Conservation (phyloP, 306 rosid genomes). For the Prosopis cineraria region DNA sequence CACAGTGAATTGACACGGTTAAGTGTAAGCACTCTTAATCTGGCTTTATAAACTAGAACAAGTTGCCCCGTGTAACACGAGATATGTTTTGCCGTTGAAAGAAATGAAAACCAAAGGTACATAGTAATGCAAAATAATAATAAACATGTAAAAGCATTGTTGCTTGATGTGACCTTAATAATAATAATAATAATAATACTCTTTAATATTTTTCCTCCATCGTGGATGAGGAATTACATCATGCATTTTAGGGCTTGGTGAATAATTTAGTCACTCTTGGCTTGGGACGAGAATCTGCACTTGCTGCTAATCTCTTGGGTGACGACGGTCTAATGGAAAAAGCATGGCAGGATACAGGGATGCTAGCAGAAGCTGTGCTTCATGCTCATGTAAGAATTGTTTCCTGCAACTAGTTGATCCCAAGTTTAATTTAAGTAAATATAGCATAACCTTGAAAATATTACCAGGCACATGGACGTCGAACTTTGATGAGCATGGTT, state of each 20-base stretch:
- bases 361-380: constrained; percentile 98
- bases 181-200: too few species aligned
- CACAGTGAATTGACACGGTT: constrained; percentile 94
- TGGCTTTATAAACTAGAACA: constrained; percentile 5
- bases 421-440: constrained; percentile 20
- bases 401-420: not conserved
- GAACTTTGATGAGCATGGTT: constrained; percentile 82
- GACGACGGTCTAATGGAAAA: constrained; percentile 97
- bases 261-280: constrained; percentile 84
- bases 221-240: not conserved
- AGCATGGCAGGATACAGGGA: constrained; percentile 98
- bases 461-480: constrained; percentile 92
- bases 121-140: not conserved
- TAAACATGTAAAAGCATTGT: too few species aligned
- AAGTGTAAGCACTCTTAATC: constrained; percentile 60
- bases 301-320: constrained; percentile 89
- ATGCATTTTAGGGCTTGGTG: constrained; percentile 70
- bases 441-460: constrained; percentile 37
- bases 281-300: constrained; percentile 95
- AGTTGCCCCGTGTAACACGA: not conserved
- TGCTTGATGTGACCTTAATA: too few species aligned
- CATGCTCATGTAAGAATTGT: constrained; percentile 81
- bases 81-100: too few species aligned
- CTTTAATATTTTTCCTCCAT: not conserved
- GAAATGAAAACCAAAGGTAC: not conserved